Percentiles rank a stretch among this genome's conserved stretches.
Conservation (phyloP, 2,329 filamentous ascomycete species). For the Cladosporium colombiae region DNA sequence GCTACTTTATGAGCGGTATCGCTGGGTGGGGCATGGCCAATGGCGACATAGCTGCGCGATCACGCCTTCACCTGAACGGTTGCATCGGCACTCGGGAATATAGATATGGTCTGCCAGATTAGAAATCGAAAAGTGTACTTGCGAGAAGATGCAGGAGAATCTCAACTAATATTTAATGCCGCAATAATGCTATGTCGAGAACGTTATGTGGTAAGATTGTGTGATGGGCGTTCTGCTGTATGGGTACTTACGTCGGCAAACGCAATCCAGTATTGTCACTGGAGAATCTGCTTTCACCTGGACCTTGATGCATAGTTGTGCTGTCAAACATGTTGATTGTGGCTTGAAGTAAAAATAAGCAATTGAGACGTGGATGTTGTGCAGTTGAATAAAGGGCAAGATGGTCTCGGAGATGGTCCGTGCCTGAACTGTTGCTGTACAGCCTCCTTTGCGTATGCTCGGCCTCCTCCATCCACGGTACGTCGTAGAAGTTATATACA, state of each 20-base stretch:
- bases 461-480: not conserved
- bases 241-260: not conserved
- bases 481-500: not conserved
- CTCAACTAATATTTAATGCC: not conserved
- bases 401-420: not conserved
- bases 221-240: not conserved
- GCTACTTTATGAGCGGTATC: not conserved
- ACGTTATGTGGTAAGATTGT: not conserved
- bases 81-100: not conserved
- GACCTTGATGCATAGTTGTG: not conserved
- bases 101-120: not conserved
- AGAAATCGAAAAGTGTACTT: conserved; percentile 1
- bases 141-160: not conserved
- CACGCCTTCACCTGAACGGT: conserved; percentile 15
- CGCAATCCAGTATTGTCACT: not conserved
- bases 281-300: not conserved
- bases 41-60: conserved; percentile 18
- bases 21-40: conserved; percentile 18
- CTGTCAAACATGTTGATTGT: not conserved
- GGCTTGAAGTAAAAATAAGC: no score
- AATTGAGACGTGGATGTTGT: not conserved
- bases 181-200: not conserved
- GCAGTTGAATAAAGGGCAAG: not conserved
- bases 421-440: not conserved
- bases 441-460: not conserved